Evolutionary conservation across 2,329 filamentous ascomycete genomes (phyloP).

Genomic region (Neospermospora avenae): DNA sequence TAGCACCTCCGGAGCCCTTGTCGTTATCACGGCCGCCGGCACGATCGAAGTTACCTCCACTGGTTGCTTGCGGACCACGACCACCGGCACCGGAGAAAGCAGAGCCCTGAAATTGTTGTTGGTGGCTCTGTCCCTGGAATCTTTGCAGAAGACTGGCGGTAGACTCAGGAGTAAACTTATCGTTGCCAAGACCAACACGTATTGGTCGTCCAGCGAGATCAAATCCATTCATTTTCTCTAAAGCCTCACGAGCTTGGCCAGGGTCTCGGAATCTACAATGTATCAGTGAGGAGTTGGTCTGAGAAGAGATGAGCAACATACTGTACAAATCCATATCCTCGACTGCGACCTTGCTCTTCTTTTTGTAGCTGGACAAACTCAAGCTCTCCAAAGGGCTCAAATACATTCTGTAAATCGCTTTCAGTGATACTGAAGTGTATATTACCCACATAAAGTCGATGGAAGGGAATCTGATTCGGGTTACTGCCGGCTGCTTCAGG

Average conservation of each 20-base stretch:
- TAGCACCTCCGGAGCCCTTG: slow-evolving; percentile 82
- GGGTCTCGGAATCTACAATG: slow-evolving; percentile 79
- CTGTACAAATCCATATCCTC: slow-evolving; percentile 99
- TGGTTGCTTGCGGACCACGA: slow-evolving; percentile 78
- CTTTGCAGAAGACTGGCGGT: slow-evolving; percentile 89
- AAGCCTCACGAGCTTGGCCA: slow-evolving; percentile 83
- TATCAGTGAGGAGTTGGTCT: slow-evolving; percentile 36
- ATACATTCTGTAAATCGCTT: slow-evolving; percentile 90
- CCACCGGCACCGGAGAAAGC: slow-evolving; percentile 88
- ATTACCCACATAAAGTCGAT: slow-evolving; percentile 97
- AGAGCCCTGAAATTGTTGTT: slow-evolving; percentile 78
- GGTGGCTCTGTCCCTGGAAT: slow-evolving; percentile 75
- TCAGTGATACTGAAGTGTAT: slow-evolving; percentile 99
- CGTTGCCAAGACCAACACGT: slow-evolving; percentile 97
- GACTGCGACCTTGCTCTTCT: slow-evolving; percentile 84
- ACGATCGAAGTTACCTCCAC: slow-evolving; percentile 77
- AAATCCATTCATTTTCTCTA: slow-evolving; percentile 99
- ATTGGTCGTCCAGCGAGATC: slow-evolving; percentile 96
- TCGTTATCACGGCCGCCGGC: slow-evolving; percentile 85
- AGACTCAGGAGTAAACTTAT: slow-evolving; percentile 99
- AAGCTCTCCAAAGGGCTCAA: slow-evolving; percentile 95
- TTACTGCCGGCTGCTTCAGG: slow-evolving; percentile 65
- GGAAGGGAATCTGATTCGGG: slow-evolving; percentile 87
- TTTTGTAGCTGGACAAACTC: slow-evolving; percentile 98
- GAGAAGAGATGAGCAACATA: slow-evolving; percentile 48